Percentiles rank a stretch among this genome's conserved stretches.
Evolutionary conservation across 208 protist genomes (phyloP).

Genomic region (Vickermania ingenoplastis): DNA sequence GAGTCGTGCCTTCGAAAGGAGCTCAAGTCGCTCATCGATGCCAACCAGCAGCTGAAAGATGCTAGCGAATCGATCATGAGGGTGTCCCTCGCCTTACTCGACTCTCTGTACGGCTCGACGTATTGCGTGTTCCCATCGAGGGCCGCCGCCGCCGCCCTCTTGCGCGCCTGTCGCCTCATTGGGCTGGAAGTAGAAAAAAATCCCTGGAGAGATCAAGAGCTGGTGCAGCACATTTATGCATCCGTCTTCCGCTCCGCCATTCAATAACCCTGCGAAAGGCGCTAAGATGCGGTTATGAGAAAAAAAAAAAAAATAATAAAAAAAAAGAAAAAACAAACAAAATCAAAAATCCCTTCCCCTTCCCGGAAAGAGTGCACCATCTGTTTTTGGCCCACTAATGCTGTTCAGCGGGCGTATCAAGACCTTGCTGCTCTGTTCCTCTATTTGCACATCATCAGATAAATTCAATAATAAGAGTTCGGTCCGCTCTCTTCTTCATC

Average conservation of each 20-base stretch:
- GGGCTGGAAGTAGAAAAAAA: constrained; percentile 5
- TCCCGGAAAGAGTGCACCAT: too few relatives aligned
- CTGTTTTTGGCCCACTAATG: too few relatives aligned
- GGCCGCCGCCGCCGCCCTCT: constrained; percentile 40
- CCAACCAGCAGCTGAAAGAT: constrained; percentile 8
- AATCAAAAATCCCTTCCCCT: too few relatives aligned
- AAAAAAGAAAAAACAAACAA: too few relatives aligned
- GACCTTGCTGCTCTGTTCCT: too few relatives aligned
- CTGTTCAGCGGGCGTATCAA: too few relatives aligned
- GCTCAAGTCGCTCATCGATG: constrained; percentile 28
- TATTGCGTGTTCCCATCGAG: constrained; percentile 66
- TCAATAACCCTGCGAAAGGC: background rate
- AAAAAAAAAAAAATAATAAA: too few relatives aligned
- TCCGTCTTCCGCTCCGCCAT: background rate
- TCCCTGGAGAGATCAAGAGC: too few relatives aligned
- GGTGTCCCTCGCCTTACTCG: constrained; percentile 40
- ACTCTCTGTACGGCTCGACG: constrained; percentile 31
- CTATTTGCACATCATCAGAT: too few relatives aligned
- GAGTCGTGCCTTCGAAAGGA: constrained; percentile 58
- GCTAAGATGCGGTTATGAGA: background rate
- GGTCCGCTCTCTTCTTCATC: too few relatives aligned
- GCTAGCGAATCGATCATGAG: constrained; percentile 29
- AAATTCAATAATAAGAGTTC: too few relatives aligned
- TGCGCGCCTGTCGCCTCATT: constrained; percentile 19
- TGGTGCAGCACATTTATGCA: background rate